Evolutionary conservation across 2,329 filamentous ascomycete species (phyloP), one percentile per base, ranked within the genome.

Genomic region (Epichloe coenophiala): DNA sequence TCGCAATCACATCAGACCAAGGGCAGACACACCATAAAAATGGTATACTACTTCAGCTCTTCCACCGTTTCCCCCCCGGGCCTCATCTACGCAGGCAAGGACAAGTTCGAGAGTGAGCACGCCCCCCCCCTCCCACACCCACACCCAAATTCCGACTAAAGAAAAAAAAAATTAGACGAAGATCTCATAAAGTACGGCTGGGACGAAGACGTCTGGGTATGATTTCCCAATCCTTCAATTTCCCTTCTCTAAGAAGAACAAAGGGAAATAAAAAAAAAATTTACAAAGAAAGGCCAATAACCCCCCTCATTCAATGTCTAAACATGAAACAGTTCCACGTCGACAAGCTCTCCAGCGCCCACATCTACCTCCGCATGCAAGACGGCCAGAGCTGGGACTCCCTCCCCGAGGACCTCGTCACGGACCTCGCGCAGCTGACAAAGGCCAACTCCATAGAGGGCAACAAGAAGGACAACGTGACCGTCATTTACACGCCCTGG

Each of bases 381-480:
- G 83, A 91, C 42, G 84, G 81, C 52, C 81, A 93, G 58, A 74
- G 78, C 40, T 98, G 93, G 93, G 89, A 96, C 47, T 69, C 75
- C 42, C 88, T 98, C 53, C 82, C 87, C 0, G 63, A 80, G 54
- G 78, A 80, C 3, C 75, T 98, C 31, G 65, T 98, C 53, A 79
- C 76, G 57, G 93, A 98, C 68, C 88, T 93, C 61, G 93, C 87
- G n/a, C 93, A 98, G 68, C 75, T 98, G 60, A 98, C 93, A 51
- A 98, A 98, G 71, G 93, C 93, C 55, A 98, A 98, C 71, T 96
- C 89, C 52, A 98, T 98, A 60, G 93, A 98, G 73, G 93, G 93
- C 56, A 98, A 98, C 74, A 98, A 98, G 70, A 97, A 96, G 68
- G 91, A 97, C 68, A 97, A 97, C 68, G 75, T 98, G 61, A 95